phyloP scores from a whole-genome alignment of 2,329 filamentous ascomycete species.

The Talaromyces sp. region DNA sequence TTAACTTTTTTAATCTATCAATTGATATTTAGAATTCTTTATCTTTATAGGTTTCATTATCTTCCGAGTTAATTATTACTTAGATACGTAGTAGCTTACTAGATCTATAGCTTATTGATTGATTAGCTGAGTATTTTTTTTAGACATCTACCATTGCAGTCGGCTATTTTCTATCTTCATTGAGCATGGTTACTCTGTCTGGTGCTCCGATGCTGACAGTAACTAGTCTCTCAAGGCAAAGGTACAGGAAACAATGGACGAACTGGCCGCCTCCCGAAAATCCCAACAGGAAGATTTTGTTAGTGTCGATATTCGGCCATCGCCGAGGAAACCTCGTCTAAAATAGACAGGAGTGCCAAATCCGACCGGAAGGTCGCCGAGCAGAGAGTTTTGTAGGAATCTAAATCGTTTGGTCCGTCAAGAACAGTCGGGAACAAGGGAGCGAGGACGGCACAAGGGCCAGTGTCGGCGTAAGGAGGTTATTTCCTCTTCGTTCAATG shows the following conservation, averaged over 20 bases:
- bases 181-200: slow-evolving; percentile 20
- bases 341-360: slow-evolving; percentile 22
- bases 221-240: slow-evolving; percentile 25
- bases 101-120: background rate
- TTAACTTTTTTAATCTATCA: too few relatives aligned
- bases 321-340: slow-evolving; percentile 24
- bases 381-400: slow-evolving; percentile 24
- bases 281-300: slow-evolving; percentile 24
- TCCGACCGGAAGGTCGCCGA: slow-evolving; percentile 21
- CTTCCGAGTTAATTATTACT: too few relatives aligned
- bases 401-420: slow-evolving; percentile 24
- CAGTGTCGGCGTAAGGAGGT: slow-evolving; percentile 19
- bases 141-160: background rate
- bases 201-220: slow-evolving; percentile 29
- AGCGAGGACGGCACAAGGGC: slow-evolving; percentile 22
- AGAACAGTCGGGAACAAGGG: slow-evolving; percentile 27
- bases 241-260: slow-evolving; percentile 26
- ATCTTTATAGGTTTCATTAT: too few relatives aligned
- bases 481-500: slow-evolving; percentile 11
- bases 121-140: background rate
- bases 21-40: too few relatives aligned
- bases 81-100: background rate
- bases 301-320: slow-evolving; percentile 25
- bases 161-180: slow-evolving; percentile 12
- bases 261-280: slow-evolving; percentile 31